phyloP scores from a whole-genome alignment of 345 rosid genomes.

The Boechera retrofracta region DNA sequence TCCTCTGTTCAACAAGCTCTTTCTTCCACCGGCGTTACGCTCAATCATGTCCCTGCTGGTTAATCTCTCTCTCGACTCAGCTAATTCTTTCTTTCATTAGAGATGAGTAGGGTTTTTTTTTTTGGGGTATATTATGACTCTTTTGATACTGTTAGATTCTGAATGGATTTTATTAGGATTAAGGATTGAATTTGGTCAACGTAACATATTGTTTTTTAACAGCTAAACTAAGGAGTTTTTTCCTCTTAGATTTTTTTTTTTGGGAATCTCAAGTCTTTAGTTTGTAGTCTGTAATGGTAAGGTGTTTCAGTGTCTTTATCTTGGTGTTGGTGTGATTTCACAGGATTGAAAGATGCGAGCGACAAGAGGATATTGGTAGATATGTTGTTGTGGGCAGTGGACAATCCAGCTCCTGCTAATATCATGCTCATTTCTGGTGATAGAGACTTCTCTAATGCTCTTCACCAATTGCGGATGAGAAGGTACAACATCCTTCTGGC shows the following conservation, averaged over 20 bases:
- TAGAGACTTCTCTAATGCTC: constrained; percentile 74
- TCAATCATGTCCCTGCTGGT: constrained; percentile 48
- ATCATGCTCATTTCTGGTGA: constrained; percentile 78
- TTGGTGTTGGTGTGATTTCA: background rate
- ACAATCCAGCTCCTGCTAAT: constrained; percentile 79
- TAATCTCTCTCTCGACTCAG: background rate
- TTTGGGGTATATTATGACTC: no score
- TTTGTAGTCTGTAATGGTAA: background rate
- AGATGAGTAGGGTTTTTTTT: no score
- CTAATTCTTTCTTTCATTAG: no score
- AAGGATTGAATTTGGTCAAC: no score
- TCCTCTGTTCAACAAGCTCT: constrained; percentile 67
- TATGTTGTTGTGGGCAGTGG: constrained; percentile 85
- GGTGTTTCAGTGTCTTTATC: background rate
- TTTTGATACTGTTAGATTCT: no score
- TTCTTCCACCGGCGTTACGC: constrained; percentile 75
- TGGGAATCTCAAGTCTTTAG: background rate
- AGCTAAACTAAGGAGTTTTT: no score
- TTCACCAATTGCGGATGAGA: constrained; percentile 81
- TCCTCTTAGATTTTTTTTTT: no score
- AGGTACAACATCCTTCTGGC: constrained; percentile 71
- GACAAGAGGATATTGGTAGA: constrained; percentile 87
- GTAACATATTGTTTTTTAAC: no score
- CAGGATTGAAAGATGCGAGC: constrained; percentile 87
- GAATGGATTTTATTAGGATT: no score